phyloP scores from a whole-genome alignment of 106 monocot genomes.

The Narthecium ossifragum region DNA sequence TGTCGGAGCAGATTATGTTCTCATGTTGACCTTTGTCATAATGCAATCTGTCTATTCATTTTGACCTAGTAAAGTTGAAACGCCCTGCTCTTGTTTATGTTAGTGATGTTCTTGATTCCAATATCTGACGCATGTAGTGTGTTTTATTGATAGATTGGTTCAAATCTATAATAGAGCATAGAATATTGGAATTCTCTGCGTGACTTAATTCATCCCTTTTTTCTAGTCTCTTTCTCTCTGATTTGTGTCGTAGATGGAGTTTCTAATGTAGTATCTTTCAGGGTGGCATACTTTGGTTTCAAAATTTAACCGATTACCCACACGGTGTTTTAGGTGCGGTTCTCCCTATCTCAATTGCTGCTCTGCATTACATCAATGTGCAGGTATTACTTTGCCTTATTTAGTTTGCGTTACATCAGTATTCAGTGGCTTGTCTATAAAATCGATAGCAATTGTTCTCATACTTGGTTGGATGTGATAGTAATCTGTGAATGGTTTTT shows the following conservation, averaged over 20 bases:
- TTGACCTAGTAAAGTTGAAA: too few species aligned
- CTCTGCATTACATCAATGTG: constrained; percentile 80
- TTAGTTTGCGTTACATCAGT: not conserved
- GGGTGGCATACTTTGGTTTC: constrained; percentile 93
- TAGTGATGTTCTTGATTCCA: too few species aligned
- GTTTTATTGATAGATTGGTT: too few species aligned
- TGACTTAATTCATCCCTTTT: too few species aligned
- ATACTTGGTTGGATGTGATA: not conserved
- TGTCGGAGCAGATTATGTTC: too few species aligned
- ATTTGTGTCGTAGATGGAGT: constrained; percentile 9
- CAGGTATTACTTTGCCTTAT: constrained; percentile 43
- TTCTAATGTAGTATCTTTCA: constrained; percentile 38
- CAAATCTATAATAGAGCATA: too few species aligned
- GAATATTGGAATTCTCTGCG: too few species aligned
- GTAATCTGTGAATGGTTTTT: not conserved
- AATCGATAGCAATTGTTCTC: not conserved
- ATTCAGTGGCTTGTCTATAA: not conserved
- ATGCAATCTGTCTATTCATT: too few species aligned
- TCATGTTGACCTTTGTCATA: too few species aligned
- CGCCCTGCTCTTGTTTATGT: too few species aligned
- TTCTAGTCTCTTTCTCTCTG: not conserved
- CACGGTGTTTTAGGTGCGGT: constrained; percentile 47
- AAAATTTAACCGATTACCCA: constrained; percentile 72
- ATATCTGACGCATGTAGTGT: too few species aligned
- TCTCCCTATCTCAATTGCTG: constrained; percentile 81